Evolutionary conservation across 495 filamentous ascomycete species (phyloP), one percentile per base, ranked within the genome.

Genomic region (Penicillium maclennaniae): DNA sequence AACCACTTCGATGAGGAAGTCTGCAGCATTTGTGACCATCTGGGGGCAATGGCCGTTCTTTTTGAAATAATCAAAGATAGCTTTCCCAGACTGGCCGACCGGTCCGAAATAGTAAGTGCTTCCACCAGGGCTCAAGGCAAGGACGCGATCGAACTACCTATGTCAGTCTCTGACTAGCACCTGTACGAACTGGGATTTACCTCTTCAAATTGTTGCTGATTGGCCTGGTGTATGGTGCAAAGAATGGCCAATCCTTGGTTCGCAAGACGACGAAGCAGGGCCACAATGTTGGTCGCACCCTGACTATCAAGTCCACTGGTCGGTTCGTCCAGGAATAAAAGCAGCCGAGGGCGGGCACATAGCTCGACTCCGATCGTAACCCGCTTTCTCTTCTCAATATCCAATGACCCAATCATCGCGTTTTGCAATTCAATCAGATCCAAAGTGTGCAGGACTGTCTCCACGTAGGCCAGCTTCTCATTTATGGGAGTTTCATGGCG

Each of bases 1-100:
- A 17, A 93, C 87, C 1, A 87, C 84, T 53, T 96, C 91, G n/a
- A 96, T 82, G 76, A 95, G 89, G 68, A 82, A 92, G 60, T 95
- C 91, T 2, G 90, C 91, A 6, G 89, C 85, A 64, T 92, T 91
- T 43, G 84, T 85, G 55, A 60, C 71, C 54, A 55, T 64, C 45
- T 48, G 65, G 45, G 60, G 61, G 5, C 49, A 41, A 5, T 70
- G 66, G 9, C 79, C 78, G 31, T 80, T 55, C 27, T 63, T 65
- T 6, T 53, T 57, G 74, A 90, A 83, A 51, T 84, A 84, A 0
- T 73, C 61, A 38, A 83, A 71, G 14, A 83, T 70, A 1, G 55
- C 54, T 1, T 39, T 25, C 1, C 72, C 73, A 44, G 83, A 79
- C 38, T 79, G 68, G 28, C 86, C 86, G 4, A 88, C 84, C 49